A percentile compares a stretch with the other conserved stretches of the same genome.
These are phyloP conservation scores for Cryphonectria parasitica DNA, from an alignment of 2,329 filamentous ascomycete genomes.

Conservation along the genomic window DNA sequence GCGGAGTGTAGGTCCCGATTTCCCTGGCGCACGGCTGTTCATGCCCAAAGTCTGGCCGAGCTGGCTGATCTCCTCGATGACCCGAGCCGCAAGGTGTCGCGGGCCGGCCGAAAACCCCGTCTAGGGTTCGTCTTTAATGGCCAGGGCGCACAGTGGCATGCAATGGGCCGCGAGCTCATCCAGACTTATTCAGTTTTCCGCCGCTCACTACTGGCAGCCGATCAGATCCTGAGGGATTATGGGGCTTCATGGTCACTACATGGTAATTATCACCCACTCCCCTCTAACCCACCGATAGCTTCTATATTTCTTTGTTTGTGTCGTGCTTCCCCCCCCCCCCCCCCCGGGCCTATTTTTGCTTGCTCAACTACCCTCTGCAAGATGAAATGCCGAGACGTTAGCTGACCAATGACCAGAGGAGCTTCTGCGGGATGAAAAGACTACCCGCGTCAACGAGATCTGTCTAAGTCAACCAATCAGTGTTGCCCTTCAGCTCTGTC, in stretches of 20 bases:
- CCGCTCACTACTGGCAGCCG: slow-evolving; percentile 26
- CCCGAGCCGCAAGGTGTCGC: neutral
- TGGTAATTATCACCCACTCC: no score
- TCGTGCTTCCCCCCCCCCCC: slow-evolving; percentile 8
- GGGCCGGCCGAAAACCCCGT: neutral
- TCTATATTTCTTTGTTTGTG: neutral
- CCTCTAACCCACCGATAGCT: no score
- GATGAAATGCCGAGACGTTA: no score
- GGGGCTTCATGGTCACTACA: slow-evolving; percentile 35
- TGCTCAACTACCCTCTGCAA: no score
- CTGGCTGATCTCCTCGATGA: slow-evolving; percentile 6
- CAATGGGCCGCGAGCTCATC: slow-evolving; percentile 35
- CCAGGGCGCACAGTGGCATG: no score
- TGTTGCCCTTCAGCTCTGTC: slow-evolving; percentile 51
- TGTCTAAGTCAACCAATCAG: slow-evolving; percentile 44
- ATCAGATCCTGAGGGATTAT: slow-evolving; percentile 28
- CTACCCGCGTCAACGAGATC: slow-evolving; percentile 37
- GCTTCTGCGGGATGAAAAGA: slow-evolving; percentile 26
- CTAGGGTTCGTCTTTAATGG: slow-evolving; percentile 39
- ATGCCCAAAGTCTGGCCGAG: neutral
- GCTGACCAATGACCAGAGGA: slow-evolving; percentile 16
- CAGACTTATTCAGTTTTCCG: slow-evolving; percentile 31
- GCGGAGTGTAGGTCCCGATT: slow-evolving; percentile 29
- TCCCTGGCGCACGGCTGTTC: slow-evolving; percentile 23
- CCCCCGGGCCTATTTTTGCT: no score